Percentiles rank a stretch among this genome's conserved stretches.
Conservation (phyloP, 306 rosid genomes). For the Leucaena leucocephala region DNA sequence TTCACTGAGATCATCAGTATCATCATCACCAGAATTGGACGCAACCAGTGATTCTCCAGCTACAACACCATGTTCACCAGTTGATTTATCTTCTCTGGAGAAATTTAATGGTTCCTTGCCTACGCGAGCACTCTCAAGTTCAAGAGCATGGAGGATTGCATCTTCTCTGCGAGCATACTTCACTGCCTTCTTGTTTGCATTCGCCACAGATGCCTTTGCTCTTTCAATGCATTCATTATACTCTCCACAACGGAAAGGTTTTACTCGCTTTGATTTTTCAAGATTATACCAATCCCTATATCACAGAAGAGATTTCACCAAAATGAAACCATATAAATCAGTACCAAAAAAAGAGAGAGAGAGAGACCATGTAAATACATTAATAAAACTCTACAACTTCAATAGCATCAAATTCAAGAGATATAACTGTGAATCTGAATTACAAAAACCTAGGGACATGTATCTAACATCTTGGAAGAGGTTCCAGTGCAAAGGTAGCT, state of each 20-base stretch:
- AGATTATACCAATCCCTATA: slow-evolving; percentile 98
- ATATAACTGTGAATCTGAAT: not conserved
- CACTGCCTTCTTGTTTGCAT: slow-evolving; percentile 75
- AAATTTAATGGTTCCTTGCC: slow-evolving; percentile 59
- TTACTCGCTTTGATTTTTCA: slow-evolving; percentile 91
- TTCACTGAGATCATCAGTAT: slow-evolving; percentile 55
- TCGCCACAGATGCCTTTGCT: slow-evolving; percentile 85
- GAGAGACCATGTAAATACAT: slow-evolving; percentile 34
- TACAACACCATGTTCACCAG: slow-evolving; percentile 49
- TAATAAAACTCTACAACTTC: slow-evolving; percentile 34
- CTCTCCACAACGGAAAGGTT: slow-evolving; percentile 96
- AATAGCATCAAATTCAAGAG: slow-evolving; percentile 25
- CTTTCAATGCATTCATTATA: slow-evolving; percentile 88
- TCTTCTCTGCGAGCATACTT: slow-evolving; percentile 99
- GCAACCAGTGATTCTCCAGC: slow-evolving; percentile 54
- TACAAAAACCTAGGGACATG: not conserved
- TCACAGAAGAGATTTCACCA: slow-evolving; percentile 36
- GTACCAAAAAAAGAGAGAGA: no score
- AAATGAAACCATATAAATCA: slow-evolving; percentile 13
- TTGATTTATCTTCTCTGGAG: slow-evolving; percentile 53
- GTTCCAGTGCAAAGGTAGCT: not conserved
- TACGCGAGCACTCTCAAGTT: slow-evolving; percentile 70
- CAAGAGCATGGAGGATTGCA: slow-evolving; percentile 98
- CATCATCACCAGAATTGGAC: slow-evolving; percentile 58
- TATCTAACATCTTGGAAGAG: not conserved